phyloP scores from a whole-genome alignment of 2,329 filamentous ascomycete species.

The Aspergillus sp. region DNA sequence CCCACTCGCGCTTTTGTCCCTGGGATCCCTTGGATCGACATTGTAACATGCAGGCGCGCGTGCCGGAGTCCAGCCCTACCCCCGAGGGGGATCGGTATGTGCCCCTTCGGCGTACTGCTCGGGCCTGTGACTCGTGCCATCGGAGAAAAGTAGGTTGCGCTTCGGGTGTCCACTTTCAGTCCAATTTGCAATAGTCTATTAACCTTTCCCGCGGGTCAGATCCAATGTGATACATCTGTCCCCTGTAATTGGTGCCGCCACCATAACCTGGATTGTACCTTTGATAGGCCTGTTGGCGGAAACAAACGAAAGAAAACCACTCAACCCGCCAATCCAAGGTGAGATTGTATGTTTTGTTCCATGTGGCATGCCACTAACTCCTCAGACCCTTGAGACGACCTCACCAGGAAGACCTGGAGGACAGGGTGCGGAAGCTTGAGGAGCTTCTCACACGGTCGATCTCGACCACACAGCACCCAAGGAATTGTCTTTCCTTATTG shows the following conservation, averaged over 20 bases:
- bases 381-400: neutral
- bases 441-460: constrained; percentile 7
- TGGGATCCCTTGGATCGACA: neutral
- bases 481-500: neutral
- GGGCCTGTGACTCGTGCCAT: constrained; percentile 9
- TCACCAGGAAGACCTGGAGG: constrained; percentile 1
- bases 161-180: neutral
- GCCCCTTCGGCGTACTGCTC: constrained; percentile 4
- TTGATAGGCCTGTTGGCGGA: constrained; percentile 1
- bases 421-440: neutral
- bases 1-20: too few relatives aligned
- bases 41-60: neutral
- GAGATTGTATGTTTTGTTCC: neutral
- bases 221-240: constrained; percentile 3
- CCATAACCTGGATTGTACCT: constrained; percentile 7
- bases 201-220: neutral
- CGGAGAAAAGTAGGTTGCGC: constrained; percentile 1
- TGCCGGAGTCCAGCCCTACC: neutral
- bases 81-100: constrained; percentile 2
- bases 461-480: constrained; percentile 1
- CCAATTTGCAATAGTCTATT: neutral
- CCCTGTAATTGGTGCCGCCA: constrained; percentile 9
- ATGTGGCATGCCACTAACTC: neutral
- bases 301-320: constrained; percentile 6
- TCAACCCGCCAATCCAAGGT: neutral